Base-by-base conservation (phyloP, 2,329 filamentous ascomycete genomes). In the Colletotrichum scovillei region DNA sequence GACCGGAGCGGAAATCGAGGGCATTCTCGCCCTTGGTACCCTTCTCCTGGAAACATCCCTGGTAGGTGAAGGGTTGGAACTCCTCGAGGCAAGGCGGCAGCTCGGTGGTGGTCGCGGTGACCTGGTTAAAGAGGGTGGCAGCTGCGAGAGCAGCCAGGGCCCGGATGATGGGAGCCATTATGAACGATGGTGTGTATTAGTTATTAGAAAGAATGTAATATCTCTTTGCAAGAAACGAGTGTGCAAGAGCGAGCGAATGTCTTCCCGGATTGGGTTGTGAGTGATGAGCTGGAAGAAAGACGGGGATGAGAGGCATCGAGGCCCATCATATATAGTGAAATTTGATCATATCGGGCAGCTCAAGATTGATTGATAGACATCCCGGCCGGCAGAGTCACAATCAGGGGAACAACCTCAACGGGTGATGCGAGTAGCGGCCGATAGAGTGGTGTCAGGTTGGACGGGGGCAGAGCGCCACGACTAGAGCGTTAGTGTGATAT, bases 51-150 rank as follows among this genome's bases (percentile, higher is more conserved):
- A 83, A 88, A 79, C 87, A 88, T 58, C 87, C 87, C n/a, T 82
- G 79, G 77, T 84, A 85, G 67, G 85, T 81, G 74, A 86, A 88
- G 1, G 87, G 86, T 75, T 84, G 81, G 79, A 86, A 88, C 32
- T 83, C 78, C 16, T 82, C 78, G 5, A 83, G 77, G 76, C 87
- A 88, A 9, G 85, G 78, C 22, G 86, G 86, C 8, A 86, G 80
- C 73, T 86, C 81, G 57, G 83, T 77, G 76, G 86, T 84, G 80
- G 81, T 84, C 56, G 86, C 86, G 24, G 81, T 79, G 56, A 82
- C 81, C 65, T 77, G 74, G 32, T 80, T 79, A 67, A 82, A 76
- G 72, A 87, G 75, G 59, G 84, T 79, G 65, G 84, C 77, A 22
- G 82, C 82, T 78, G 81, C 84, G 69, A 82, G 75, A 62, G 82